Evolutionary conservation across 2,329 filamentous ascomycete species (phyloP).

Genomic region (Metarhizium brunneum): DNA sequence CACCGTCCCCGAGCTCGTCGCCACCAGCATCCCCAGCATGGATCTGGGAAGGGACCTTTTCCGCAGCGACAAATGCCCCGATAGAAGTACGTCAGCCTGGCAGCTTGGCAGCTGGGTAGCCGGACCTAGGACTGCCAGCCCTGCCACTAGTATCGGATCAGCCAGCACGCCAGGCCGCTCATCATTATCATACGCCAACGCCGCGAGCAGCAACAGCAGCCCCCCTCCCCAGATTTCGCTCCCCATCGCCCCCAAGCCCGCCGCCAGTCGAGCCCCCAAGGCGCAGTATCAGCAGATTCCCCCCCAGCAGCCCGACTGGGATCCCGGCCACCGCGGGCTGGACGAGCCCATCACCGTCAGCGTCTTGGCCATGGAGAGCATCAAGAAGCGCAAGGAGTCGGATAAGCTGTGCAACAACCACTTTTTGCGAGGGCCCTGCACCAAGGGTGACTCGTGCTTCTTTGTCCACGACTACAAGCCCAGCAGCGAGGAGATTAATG

Average conservation of each 20-base stretch:
- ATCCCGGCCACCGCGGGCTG: slow-evolving; percentile 43
- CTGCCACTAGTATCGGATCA: slow-evolving; percentile 9
- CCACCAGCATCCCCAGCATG: slow-evolving; percentile 36
- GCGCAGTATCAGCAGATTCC: slow-evolving; percentile 14
- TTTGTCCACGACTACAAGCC: slow-evolving; percentile 49
- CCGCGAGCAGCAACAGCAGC: slow-evolving; percentile 19
- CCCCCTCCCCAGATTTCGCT: slow-evolving; percentile 27
- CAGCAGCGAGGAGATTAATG: slow-evolving; percentile 43
- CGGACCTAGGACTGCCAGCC: slow-evolving; percentile 8
- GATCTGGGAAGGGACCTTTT: slow-evolving; percentile 40
- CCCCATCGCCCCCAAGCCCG: slow-evolving; percentile 25
- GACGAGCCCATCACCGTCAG: slow-evolving; percentile 42
- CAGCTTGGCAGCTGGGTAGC: slow-evolving; percentile 10
- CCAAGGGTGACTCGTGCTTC: slow-evolving; percentile 42
- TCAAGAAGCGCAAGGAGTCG: slow-evolving; percentile 45
- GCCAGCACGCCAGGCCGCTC: slow-evolving; percentile 5
- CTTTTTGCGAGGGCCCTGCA: slow-evolving; percentile 48
- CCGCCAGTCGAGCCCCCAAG: slow-evolving; percentile 3
- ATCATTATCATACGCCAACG: slow-evolving; percentile 29
- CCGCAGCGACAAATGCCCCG: slow-evolving; percentile 41
- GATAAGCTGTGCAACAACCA: slow-evolving; percentile 55
- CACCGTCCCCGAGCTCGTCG: slow-evolving; percentile 37
- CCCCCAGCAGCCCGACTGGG: slow-evolving; percentile 33
- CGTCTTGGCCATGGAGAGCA: slow-evolving; percentile 35
- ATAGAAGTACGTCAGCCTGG: slow-evolving; percentile 11